These are phyloP conservation scores for Hypoxylon sp. DNA, from an alignment of 2,329 filamentous ascomycete species.

Conservation along the genomic window DNA sequence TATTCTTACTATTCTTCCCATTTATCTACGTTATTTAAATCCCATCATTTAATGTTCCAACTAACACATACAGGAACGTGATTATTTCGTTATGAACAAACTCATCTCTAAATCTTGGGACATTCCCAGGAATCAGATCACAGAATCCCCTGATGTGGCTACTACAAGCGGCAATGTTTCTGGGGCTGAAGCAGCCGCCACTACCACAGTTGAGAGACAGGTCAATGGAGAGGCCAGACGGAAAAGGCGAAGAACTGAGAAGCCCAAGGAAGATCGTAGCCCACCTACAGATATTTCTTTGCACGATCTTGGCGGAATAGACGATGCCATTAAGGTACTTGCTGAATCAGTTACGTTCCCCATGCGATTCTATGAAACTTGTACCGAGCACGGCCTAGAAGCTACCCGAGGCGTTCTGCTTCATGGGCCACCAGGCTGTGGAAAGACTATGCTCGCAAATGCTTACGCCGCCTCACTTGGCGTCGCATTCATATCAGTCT, in stretches of 20 bases:
- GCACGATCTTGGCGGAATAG: constrained; percentile 82
- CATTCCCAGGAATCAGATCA: constrained; percentile 47
- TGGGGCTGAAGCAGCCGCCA: constrained; percentile 50
- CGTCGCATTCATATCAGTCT: constrained; percentile 85
- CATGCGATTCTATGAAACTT: constrained; percentile 76
- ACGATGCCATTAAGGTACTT: constrained; percentile 77
- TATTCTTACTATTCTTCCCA: neutral
- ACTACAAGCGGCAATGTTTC: constrained; percentile 41
- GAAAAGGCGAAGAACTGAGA: constrained; percentile 74
- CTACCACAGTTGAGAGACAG: constrained; percentile 63
- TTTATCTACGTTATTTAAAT: neutral
- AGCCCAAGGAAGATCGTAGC: constrained; percentile 69
- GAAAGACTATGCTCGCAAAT: constrained; percentile 87
- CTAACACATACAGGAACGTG: constrained; percentile 47
- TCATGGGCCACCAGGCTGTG: constrained; percentile 87
- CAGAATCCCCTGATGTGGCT: constrained; percentile 42
- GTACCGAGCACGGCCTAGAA: constrained; percentile 74
- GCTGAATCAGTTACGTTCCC: constrained; percentile 81
- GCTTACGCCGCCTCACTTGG: constrained; percentile 82
- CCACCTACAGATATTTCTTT: constrained; percentile 78
- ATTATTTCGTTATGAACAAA: constrained; percentile 58
- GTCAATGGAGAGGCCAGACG: constrained; percentile 75
- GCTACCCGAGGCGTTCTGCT: constrained; percentile 82
- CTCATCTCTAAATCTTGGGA: constrained; percentile 61
- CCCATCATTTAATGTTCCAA: neutral